Evolutionary conservation across 1,284 basidiomycete species (phyloP).

Genomic region (Somion occarium): DNA sequence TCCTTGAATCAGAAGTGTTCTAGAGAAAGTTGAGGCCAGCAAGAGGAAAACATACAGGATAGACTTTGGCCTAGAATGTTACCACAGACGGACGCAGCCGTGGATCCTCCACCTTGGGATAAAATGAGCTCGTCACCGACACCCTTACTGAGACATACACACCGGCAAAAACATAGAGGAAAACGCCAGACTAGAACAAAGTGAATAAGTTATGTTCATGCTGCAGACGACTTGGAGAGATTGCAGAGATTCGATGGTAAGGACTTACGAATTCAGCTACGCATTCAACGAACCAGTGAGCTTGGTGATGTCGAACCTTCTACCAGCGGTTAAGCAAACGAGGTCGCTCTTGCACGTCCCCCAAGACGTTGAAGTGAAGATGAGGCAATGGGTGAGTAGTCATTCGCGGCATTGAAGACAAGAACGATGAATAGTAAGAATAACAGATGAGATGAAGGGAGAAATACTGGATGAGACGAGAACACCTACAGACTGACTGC

Average conservation of each 20-base stretch:
- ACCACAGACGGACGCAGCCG: slow-evolving; percentile 50
- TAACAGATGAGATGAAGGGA: too few species aligned
- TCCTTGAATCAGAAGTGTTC: not conserved
- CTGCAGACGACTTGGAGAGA: slow-evolving; percentile 23
- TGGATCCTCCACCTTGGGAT: slow-evolving; percentile 50
- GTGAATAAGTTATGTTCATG: not conserved
- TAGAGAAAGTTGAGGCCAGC: slow-evolving; percentile 1
- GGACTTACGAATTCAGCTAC: slow-evolving; percentile 53
- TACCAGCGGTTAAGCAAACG: slow-evolving; percentile 47
- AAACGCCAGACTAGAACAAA: slow-evolving; percentile 33
- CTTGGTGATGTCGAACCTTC: slow-evolving; percentile 39
- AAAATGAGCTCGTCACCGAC: not conserved
- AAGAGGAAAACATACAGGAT: slow-evolving; percentile 47
- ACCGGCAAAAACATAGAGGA: slow-evolving; percentile 54
- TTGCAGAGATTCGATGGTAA: not conserved
- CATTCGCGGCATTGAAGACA: too few species aligned
- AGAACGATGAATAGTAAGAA: too few species aligned
- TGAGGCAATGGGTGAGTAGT: too few species aligned
- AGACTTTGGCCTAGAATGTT: slow-evolving; percentile 33
- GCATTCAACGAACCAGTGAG: slow-evolving; percentile 52
- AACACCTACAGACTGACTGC: too few species aligned
- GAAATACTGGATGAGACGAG: too few species aligned
- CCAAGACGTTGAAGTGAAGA: too few species aligned
- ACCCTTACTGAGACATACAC: slow-evolving; percentile 13
- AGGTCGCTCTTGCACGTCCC: too few species aligned